Percentiles rank a stretch among this genome's conserved stretches.
Evolutionary conservation across 768 basidiomycete genomes (phyloP).

Genomic region (Strobilomyces dryophilus): DNA sequence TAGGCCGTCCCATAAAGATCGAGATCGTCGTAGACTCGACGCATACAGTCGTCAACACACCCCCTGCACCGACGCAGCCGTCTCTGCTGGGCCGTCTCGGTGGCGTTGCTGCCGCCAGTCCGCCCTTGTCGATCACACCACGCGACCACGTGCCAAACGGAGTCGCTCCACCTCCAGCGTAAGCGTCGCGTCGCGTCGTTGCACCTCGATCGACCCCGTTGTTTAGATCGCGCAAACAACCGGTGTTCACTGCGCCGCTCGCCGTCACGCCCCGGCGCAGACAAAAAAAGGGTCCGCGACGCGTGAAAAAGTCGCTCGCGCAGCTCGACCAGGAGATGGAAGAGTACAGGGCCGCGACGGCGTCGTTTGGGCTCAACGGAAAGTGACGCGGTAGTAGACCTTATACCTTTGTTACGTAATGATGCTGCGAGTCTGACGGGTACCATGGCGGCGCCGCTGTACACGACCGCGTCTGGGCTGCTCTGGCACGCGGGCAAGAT

Average conservation of each 20-base stretch:
- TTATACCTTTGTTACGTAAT: slow-evolving; percentile 17
- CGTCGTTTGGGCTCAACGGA: slow-evolving; percentile 10
- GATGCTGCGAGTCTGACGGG: neutral
- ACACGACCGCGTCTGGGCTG: slow-evolving; percentile 84
- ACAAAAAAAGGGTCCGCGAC: slow-evolving; percentile 69
- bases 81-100: slow-evolving; percentile 39
- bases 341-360: slow-evolving; percentile 54
- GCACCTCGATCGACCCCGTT: neutral
- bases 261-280: slow-evolving; percentile 37
- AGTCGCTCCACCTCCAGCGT: slow-evolving; percentile 3
- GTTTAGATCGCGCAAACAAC: slow-evolving; percentile 20
- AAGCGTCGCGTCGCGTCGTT: neutral
- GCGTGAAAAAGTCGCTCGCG: slow-evolving; percentile 62
- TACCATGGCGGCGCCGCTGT: slow-evolving; percentile 85
- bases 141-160: slow-evolving; percentile 19
- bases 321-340: slow-evolving; percentile 82
- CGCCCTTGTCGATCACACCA: slow-evolving; percentile 1
- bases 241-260: slow-evolving; percentile 17
- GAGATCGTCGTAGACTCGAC: slow-evolving; percentile 55
- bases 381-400: neutral
- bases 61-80: slow-evolving; percentile 28
- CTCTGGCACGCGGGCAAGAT: slow-evolving; percentile 95
- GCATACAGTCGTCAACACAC: slow-evolving; percentile 13
- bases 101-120: slow-evolving; percentile 4
- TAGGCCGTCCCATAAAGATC: slow-evolving; percentile 65